These are phyloP conservation scores for Logfia minima DNA, from an alignment of 129 eudicot genomes.

Conservation along the genomic window DNA sequence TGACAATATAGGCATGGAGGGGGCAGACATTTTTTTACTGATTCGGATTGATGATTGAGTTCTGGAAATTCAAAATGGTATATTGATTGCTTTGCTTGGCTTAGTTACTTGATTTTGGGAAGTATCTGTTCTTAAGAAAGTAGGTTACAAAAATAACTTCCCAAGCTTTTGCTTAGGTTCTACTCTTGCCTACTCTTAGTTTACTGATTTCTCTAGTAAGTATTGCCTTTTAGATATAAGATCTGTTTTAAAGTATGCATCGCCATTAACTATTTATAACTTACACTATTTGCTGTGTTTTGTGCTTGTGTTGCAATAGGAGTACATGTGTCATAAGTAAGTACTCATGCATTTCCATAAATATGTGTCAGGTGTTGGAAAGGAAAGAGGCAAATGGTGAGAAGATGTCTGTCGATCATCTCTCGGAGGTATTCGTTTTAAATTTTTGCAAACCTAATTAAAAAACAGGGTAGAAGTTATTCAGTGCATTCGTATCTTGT, in stretches of 20 bases:
- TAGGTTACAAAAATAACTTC: conserved; percentile 4
- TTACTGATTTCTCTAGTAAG: neutral
- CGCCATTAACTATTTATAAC: neutral
- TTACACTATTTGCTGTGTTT: neutral
- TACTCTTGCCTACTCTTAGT: neutral
- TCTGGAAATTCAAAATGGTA: neutral
- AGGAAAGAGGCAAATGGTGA: conserved; percentile 49
- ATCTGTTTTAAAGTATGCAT: neutral
- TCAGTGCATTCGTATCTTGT: conserved; percentile 30
- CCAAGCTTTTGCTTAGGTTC: neutral
- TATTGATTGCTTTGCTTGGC: neutral
- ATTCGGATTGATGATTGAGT: neutral
- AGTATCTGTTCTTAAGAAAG: neutral
- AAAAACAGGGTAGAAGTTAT: neutral
- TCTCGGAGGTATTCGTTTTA: conserved; percentile 56
- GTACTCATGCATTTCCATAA: neutral
- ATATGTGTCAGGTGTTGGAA: conserved; percentile 58
- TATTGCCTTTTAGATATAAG: neutral
- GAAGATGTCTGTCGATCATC: conserved; percentile 58
- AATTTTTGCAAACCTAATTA: neutral
- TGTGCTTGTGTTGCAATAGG: neutral
- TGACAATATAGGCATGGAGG: neutral
- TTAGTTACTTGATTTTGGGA: conserved; percentile 8
- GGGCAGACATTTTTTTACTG: neutral
- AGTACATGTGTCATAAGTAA: neutral